Evolutionary conservation across 441 rosid species (phyloP), one percentile per base, ranked within the genome.

Genomic region (Pelargonium australe): DNA sequence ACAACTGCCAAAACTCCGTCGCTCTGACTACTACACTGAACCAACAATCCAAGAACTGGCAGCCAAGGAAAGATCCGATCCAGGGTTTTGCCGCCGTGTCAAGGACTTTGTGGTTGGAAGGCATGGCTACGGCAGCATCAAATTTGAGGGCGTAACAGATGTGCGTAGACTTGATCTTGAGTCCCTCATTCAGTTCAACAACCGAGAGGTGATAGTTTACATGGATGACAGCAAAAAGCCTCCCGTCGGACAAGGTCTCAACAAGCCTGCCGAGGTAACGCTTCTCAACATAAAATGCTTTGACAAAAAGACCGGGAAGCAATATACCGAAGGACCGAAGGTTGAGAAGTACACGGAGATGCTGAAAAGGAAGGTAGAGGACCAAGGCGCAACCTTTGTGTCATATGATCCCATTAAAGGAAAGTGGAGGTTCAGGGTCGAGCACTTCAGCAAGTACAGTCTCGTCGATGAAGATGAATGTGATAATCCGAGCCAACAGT

Each of bases 31-130:
- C 77, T 95, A 81, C 82, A 92, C 98, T 10, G 94, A 89, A 74
- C 99, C 99, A 16, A 85, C 87, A 20, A 84, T 90, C 80, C 95
- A 87, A 77, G 97, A 90, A 78, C 79, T 95, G 28, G 92, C 98
- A 6, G 96, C 96, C n/a, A 95, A 86, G 80, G 96, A 92, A 80
- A 89, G 85, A 78, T 87, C 83, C 9, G 89, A 84, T 53, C 88
- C 94, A 0, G 97, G 97, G 40, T 87, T 81, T 76, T 86, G 94
- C 81, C 77, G 80, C 49, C 85, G 28, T 58, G 97, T 95, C 0
- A 88, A 77, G 77, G 96, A 89, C 72, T 92, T 92, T 67, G 89
- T 90, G 7, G 86, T 95, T 12, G 98, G 98, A 5, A 84, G 97
- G 73, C 90, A 88, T 60, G 96, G 96, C 1, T 92, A 75, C 72